Conservation (phyloP, 176 grass and related monocot species). For the Avena atlantica region DNA sequence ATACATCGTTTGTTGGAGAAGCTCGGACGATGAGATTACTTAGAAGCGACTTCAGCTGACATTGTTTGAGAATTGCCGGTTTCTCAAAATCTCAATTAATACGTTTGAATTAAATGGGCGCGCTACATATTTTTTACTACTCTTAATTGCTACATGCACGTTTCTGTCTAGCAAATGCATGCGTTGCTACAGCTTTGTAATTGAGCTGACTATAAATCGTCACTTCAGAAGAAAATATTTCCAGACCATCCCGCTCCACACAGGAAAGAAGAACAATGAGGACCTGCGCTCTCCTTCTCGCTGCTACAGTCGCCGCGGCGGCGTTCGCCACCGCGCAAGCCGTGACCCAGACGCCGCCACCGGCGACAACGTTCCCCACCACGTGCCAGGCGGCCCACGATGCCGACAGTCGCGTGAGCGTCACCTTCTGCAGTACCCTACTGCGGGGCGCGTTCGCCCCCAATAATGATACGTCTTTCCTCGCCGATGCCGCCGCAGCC, state of each 20-base stretch:
- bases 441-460: background rate
- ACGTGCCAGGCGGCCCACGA: slow-evolving; percentile 29
- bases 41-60: too few relatives aligned
- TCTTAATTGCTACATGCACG: background rate
- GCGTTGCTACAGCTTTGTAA: background rate
- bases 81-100: background rate
- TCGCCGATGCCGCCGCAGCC: background rate
- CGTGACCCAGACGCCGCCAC: background rate
- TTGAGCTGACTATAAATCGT: background rate
- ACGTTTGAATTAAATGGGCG: background rate
- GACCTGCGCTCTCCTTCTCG: background rate
- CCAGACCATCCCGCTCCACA: background rate
- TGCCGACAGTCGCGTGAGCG: background rate
- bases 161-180: background rate
- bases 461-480: background rate
- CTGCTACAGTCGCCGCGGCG: background rate
- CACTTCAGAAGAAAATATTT: background rate
- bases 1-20: too few relatives aligned
- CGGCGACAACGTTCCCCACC: background rate
- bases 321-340: background rate
- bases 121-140: background rate
- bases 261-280: background rate
- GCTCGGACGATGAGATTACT: too few relatives aligned
- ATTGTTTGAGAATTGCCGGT: background rate
- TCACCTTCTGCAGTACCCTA: background rate